Conservation (phyloP, 106 monocot genomes). For the Iris macrosiphon region DNA sequence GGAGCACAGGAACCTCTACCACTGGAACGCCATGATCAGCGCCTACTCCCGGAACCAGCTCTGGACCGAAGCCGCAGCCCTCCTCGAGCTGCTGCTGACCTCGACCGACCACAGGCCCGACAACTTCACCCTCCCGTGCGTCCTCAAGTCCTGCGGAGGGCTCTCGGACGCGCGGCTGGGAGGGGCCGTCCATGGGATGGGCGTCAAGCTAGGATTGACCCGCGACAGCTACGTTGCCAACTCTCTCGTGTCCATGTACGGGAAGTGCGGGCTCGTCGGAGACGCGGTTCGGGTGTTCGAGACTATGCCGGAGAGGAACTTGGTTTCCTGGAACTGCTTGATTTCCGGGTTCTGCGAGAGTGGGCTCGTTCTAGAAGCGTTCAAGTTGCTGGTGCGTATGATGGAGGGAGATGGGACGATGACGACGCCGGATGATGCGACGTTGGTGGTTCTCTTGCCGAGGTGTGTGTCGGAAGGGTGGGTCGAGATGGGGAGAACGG, state of each 20-base stretch:
- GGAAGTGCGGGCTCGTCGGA: conserved; percentile 27
- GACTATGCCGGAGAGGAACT: conserved; percentile 37
- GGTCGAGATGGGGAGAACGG: conserved; percentile 38
- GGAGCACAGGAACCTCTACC: conserved; percentile 27
- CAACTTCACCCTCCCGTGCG: conserved; percentile 58
- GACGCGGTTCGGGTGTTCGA: conserved; percentile 30
- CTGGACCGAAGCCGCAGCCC: conserved; percentile 23
- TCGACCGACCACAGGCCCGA: conserved; percentile 30
- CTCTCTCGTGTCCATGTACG: conserved; percentile 56
- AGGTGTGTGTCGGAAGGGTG: conserved; percentile 37
- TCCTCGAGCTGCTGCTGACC: conserved; percentile 26
- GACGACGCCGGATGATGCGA: conserved; percentile 32
- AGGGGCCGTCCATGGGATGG: conserved; percentile 28
- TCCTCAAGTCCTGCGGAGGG: conserved; percentile 47
- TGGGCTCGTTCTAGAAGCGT: conserved; percentile 21
- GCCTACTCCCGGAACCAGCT: conserved; percentile 33
- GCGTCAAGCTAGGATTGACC: conserved; percentile 27
- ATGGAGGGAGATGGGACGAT: conserved; percentile 11
- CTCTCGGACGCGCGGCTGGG: conserved; percentile 20
- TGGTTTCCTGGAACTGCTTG: conserved; percentile 55
- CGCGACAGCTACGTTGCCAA: conserved; percentile 41
- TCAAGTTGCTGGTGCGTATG: conserved; percentile 29
- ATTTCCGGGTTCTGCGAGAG: conserved; percentile 23
- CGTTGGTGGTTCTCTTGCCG: conserved; percentile 44
- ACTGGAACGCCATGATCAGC: conserved; percentile 64